Evolutionary conservation across 768 basidiomycete genomes (phyloP).

Genomic region (Pleurotus cornucopiae): DNA sequence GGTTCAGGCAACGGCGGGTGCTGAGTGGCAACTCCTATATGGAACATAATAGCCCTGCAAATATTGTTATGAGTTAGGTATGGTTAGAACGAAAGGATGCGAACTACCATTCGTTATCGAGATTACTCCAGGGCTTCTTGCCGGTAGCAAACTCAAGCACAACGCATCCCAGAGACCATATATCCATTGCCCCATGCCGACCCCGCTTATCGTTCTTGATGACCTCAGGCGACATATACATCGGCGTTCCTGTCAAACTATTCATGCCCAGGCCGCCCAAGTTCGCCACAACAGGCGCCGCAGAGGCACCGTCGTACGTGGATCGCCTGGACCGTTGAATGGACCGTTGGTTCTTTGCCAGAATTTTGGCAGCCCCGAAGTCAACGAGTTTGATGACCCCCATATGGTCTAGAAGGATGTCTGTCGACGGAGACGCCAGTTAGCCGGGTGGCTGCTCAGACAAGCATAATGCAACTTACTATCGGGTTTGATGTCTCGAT

Average conservation of each 20-base stretch:
- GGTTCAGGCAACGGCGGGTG: slow-evolving; percentile 94
- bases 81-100: too few species aligned
- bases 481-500: slow-evolving; percentile 98
- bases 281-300: slow-evolving; percentile 22
- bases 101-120: slow-evolving; percentile 95
- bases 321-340: slow-evolving; percentile 68
- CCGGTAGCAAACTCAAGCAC: slow-evolving; percentile 96
- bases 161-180: slow-evolving; percentile 98
- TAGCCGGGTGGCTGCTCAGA: background rate
- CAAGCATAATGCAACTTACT: slow-evolving; percentile 52
- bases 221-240: slow-evolving; percentile 99
- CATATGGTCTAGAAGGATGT: slow-evolving; percentile 85
- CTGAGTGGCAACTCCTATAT: slow-evolving; percentile 94
- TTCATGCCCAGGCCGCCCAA: slow-evolving; percentile 51
- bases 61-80: background rate
- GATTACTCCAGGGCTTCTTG: slow-evolving; percentile 96
- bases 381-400: slow-evolving; percentile 97
- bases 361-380: slow-evolving; percentile 95
- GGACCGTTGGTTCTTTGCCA: slow-evolving; percentile 85
- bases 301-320: slow-evolving; percentile 32
- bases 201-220: slow-evolving; percentile 92
- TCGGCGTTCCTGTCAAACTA: slow-evolving; percentile 93
- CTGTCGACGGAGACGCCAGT: slow-evolving; percentile 35
- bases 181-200: slow-evolving; percentile 92
- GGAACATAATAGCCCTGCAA: slow-evolving; percentile 98